Evolutionary conservation across 2,329 filamentous ascomycete species (phyloP).

Genomic region (Biscogniauxia mediterranea): DNA sequence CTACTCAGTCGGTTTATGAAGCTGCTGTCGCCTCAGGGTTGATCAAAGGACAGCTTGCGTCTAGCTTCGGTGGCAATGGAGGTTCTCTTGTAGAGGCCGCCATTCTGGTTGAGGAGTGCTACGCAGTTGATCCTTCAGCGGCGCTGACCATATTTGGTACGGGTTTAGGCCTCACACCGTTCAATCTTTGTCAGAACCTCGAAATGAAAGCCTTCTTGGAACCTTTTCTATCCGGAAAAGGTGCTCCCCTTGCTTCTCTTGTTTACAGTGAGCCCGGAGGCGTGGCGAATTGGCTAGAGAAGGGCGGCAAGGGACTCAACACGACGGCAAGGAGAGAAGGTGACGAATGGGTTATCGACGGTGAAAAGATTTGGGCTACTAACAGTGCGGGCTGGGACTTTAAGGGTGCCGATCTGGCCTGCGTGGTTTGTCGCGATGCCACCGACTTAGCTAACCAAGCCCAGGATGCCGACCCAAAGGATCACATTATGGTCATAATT

Average conservation of each 20-base stretch:
- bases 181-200: conserved; percentile 41
- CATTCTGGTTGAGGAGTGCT: conserved; percentile 53
- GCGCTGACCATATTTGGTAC: conserved; percentile 51
- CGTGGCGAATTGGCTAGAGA: conserved; percentile 51
- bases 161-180: conserved; percentile 49
- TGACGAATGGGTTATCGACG: conserved; percentile 50
- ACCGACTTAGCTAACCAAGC: conserved; percentile 11
- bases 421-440: conserved; percentile 48
- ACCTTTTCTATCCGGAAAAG: conserved; percentile 16
- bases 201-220: too few species aligned
- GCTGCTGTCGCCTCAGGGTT: conserved; percentile 43
- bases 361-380: conserved; percentile 57
- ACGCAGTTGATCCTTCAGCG: conserved; percentile 47
- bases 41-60: conserved; percentile 47
- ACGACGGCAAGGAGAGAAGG: conserved; percentile 49
- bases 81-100: conserved; percentile 46
- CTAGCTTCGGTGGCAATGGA: conserved; percentile 44
- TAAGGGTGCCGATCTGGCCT: conserved; percentile 49
- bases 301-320: conserved; percentile 45
- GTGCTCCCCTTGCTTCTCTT: conserved; percentile 48
- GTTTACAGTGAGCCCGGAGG: conserved; percentile 52
- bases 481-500: conserved; percentile 46
- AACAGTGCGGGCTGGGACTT: conserved; percentile 54
- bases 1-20: conserved; percentile 45
- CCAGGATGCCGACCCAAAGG: conserved; percentile 21